Evolutionary conservation across 2,329 filamentous ascomycete genomes (phyloP).

Genomic region (Trichothecium roseum): DNA sequence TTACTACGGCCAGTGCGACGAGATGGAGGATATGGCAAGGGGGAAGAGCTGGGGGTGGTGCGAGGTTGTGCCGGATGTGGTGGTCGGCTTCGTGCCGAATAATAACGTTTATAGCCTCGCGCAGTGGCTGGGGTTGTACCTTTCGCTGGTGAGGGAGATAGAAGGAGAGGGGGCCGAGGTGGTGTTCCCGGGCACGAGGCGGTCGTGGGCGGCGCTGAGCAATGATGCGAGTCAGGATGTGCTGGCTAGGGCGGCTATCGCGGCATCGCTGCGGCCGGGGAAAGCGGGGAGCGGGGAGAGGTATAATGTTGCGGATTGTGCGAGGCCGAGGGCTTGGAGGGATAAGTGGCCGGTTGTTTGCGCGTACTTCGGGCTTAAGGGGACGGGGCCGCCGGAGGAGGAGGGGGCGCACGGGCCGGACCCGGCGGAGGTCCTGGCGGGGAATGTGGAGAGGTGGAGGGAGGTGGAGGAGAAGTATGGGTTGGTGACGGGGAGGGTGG

Average conservation of each 20-base stretch:
- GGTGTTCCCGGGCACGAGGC: slow-evolving; percentile 23
- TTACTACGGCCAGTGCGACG: slow-evolving; percentile 34
- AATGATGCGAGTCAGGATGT: slow-evolving; percentile 26
- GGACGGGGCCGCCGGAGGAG: slow-evolving; percentile 20
- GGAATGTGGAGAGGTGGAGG: slow-evolving; percentile 20
- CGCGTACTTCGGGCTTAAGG: slow-evolving; percentile 33
- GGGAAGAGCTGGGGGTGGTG: slow-evolving; percentile 31
- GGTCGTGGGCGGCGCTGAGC: slow-evolving; percentile 19
- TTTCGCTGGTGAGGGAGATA: slow-evolving; percentile 22
- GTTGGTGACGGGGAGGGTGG: slow-evolving; percentile 17
- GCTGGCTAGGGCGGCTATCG: slow-evolving; percentile 27
- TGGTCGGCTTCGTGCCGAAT: slow-evolving; percentile 31
- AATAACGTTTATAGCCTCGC: slow-evolving; percentile 31
- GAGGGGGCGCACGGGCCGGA: slow-evolving; percentile 17
- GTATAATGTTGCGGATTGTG: slow-evolving; percentile 31
- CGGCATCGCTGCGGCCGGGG: slow-evolving; percentile 28
- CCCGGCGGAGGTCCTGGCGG: slow-evolving; percentile 17
- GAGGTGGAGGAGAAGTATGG: slow-evolving; percentile 20
- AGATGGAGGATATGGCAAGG: slow-evolving; percentile 20
- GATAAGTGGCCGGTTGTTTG: slow-evolving; percentile 34
- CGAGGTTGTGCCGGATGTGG: slow-evolving; percentile 31
- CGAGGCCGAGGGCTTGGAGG: slow-evolving; percentile 24
- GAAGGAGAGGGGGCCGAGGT: slow-evolving; percentile 23
- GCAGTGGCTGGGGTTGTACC: slow-evolving; percentile 25
- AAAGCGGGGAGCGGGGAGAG: slow-evolving; percentile 22